Conservation (phyloP, 192 early-diverging fungal genomes). For the Umbelopsis sp. region DNA sequence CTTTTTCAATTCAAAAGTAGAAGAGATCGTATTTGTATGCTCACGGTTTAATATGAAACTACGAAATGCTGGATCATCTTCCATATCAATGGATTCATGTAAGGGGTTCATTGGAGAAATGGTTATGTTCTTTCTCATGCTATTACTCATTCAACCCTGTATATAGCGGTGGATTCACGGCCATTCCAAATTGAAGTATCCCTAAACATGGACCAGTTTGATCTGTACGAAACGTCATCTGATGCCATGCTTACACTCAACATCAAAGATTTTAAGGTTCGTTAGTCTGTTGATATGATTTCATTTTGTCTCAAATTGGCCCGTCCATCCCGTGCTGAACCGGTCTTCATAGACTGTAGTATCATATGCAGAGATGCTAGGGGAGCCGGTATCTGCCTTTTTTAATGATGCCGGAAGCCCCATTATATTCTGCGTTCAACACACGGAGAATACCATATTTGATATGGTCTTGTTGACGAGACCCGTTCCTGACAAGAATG, state of each 20-base stretch:
- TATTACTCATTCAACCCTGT: background rate
- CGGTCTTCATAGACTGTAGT: background rate
- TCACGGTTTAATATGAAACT: conserved; percentile 6
- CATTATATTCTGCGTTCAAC: conserved; percentile 1
- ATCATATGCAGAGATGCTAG: background rate
- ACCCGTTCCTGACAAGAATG: background rate
- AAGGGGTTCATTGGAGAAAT: background rate
- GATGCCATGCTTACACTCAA: background rate
- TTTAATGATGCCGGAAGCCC: conserved; percentile 5
- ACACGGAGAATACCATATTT: conserved; percentile 3
- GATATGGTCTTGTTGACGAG: conserved; percentile 5
- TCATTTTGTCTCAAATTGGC: background rate
- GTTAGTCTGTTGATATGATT: background rate
- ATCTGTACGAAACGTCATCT: background rate
- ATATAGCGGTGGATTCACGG: background rate
- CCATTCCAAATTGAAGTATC: conserved; percentile 13
- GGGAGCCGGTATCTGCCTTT: background rate
- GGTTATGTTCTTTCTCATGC: background rate
- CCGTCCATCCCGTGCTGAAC: background rate
- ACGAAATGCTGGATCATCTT: background rate
- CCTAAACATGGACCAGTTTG: conserved; percentile 10
- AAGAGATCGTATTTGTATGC: conserved; percentile 7
- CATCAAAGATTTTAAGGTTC: conserved; percentile 9
- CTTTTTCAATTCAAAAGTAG: conserved; percentile 6
- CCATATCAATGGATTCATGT: background rate